Percentiles rank a stretch among this genome's conserved stretches.
phyloP scores from a whole-genome alignment of 176 grass and related monocot genomes.

The Phragmites australis region DNA sequence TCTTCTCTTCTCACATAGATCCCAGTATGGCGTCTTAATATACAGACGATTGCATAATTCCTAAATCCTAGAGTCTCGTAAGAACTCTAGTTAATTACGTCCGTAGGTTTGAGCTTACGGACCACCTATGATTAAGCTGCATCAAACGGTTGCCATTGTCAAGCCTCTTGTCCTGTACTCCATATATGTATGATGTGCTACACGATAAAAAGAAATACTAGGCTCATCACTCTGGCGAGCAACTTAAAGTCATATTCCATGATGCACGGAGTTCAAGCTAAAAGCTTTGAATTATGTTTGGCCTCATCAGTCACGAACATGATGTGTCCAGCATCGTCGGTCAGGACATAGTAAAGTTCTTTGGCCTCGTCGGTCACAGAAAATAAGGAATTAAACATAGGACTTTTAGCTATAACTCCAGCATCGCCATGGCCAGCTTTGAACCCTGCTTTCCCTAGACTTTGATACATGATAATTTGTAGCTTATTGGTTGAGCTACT shows the following conservation, averaged over 20 bases:
- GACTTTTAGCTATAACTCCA: too few relatives aligned
- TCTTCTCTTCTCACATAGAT: neutral
- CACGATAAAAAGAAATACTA: neutral
- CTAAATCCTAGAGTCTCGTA: neutral
- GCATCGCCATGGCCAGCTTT: too few relatives aligned
- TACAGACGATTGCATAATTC: neutral
- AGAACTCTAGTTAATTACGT: constrained; percentile 6
- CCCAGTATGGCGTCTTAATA: neutral
- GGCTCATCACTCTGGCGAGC: too few relatives aligned
- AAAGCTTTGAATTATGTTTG: neutral
- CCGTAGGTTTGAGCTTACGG: too few relatives aligned
- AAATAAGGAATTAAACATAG: too few relatives aligned
- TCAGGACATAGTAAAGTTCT: neutral
- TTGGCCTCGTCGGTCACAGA: neutral
- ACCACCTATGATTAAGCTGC: neutral
- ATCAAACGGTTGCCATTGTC: neutral
- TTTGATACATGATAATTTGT: neutral
- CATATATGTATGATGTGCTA: neutral
- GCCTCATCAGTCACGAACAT: neutral
- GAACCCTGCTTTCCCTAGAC: too few relatives aligned
- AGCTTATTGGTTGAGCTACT: too few relatives aligned
- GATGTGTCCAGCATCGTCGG: neutral
- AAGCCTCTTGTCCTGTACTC: neutral
- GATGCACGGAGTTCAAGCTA: neutral
- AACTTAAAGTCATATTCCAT: neutral